phyloP scores from a whole-genome alignment of 176 grass and related monocot genomes.

The Oryza brachyantha region DNA sequence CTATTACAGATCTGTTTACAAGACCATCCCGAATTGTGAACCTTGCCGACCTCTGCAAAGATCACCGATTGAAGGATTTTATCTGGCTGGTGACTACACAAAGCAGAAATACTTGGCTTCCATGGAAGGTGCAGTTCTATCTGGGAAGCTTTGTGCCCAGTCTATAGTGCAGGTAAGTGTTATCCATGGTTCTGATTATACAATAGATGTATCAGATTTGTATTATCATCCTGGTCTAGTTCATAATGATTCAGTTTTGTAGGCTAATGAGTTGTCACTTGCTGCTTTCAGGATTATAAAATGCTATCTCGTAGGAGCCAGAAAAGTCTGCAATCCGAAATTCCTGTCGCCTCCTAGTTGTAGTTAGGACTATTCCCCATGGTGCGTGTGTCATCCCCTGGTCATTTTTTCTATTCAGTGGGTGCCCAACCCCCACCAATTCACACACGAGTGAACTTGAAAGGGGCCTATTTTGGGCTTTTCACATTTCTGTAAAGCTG shows the following conservation, averaged over 20 bases:
- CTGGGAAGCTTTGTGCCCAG: conserved; percentile 84
- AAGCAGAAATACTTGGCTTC: conserved; percentile 98
- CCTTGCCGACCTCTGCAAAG: conserved; percentile 81
- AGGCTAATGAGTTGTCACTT: neutral
- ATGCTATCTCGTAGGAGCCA: conserved; percentile 42
- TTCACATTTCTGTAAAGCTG: conserved; percentile 12
- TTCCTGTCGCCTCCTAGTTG: conserved; percentile 37
- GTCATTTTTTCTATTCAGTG: conserved; percentile 14
- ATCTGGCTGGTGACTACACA: conserved; percentile 89
- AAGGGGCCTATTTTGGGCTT: conserved; percentile 2
- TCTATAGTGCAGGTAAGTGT: conserved; percentile 70
- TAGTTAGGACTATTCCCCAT: conserved; percentile 6
- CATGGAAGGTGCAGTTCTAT: conserved; percentile 93
- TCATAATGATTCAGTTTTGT: neutral
- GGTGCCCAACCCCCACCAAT: neutral
- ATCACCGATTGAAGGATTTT: conserved; percentile 92
- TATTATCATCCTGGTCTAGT: neutral
- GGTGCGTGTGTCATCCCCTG: neutral
- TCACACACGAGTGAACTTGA: neutral
- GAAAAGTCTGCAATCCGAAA: conserved; percentile 39
- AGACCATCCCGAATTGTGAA: conserved; percentile 85
- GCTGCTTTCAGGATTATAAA: conserved; percentile 62
- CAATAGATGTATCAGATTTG: neutral
- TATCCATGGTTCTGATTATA: neutral
- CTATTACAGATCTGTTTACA: conserved; percentile 87